Evolutionary conservation across 164 flowering plant genomes (phyloP).

Genomic region (Macadamia integrifolia): DNA sequence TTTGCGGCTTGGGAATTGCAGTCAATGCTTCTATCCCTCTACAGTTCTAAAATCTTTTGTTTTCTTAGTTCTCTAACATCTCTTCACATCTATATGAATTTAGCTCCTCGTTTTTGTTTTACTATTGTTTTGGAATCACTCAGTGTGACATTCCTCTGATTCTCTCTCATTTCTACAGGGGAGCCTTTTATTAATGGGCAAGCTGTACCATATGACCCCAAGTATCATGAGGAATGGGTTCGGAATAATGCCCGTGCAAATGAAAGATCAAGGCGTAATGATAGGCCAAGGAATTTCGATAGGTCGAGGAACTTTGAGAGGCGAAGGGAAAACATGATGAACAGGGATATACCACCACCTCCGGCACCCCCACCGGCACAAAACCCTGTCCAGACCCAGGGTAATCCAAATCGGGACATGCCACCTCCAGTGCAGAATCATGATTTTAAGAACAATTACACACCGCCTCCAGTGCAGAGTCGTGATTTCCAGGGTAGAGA

Average conservation of each 20-base stretch:
- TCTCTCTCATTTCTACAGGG: conserved; percentile 17
- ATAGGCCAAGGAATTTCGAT: conserved; percentile 27
- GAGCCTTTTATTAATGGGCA: conserved; percentile 41
- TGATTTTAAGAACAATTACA: conserved; percentile 1
- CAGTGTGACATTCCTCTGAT: background rate
- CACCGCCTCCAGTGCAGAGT: background rate
- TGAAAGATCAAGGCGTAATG: conserved; percentile 23
- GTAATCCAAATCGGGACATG: background rate
- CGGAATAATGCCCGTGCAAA: conserved; percentile 23
- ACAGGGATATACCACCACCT: conserved; percentile 18
- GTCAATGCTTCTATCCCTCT: background rate
- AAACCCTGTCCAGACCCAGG: conserved; percentile 1
- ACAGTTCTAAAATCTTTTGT: background rate
- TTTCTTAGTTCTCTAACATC: background rate
- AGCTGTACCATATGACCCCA: conserved; percentile 46
- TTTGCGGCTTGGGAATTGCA: background rate
- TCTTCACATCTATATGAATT: background rate
- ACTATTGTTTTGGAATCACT: background rate
- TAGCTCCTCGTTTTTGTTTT: background rate
- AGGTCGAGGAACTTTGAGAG: conserved; percentile 22
- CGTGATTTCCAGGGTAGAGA: background rate
- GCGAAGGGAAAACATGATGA: conserved; percentile 26
- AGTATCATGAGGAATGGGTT: conserved; percentile 41
- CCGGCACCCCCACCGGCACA: background rate
- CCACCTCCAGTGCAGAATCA: conserved; percentile 2